phyloP scores from a whole-genome alignment of 768 basidiomycete genomes.

The Gymnopilus dilepis region DNA sequence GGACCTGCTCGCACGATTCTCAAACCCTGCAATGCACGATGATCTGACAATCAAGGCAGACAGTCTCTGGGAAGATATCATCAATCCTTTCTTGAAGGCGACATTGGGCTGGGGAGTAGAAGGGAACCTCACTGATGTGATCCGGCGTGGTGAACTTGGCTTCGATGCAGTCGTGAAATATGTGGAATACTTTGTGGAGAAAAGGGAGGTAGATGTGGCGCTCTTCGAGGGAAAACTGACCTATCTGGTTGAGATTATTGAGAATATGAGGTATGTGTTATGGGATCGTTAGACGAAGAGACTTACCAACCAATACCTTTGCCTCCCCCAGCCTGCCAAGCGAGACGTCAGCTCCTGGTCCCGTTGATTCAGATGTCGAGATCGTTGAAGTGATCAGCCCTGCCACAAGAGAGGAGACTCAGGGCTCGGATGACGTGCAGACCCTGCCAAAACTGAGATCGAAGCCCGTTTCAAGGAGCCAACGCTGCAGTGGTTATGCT shows the following conservation, averaged over 20 bases:
- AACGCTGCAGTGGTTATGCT: no score
- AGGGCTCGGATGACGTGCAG: no score
- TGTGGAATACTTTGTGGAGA: slow-evolving; percentile 18
- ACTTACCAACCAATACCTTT: no score
- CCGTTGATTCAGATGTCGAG: no score
- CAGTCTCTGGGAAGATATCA: slow-evolving; percentile 27
- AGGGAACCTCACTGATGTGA: slow-evolving; percentile 9
- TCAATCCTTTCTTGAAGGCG: slow-evolving; percentile 24
- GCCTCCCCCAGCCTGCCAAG: no score
- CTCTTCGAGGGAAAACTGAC: slow-evolving; percentile 24
- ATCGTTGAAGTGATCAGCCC: no score
- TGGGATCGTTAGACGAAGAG: no score
- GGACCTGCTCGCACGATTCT: background rate
- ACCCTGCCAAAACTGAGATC: no score
- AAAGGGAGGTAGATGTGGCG: slow-evolving; percentile 14
- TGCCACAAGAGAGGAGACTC: no score
- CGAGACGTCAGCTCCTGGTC: no score
- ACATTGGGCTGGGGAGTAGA: slow-evolving; percentile 24
- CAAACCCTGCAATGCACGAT: background rate
- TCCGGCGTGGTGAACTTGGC: slow-evolving; percentile 12
- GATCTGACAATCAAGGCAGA: background rate
- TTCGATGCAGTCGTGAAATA: slow-evolving; percentile 11
- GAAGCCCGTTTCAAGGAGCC: no score
- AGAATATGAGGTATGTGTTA: slow-evolving; percentile 14
- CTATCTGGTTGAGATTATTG: slow-evolving; percentile 8